Evolutionary conservation across 192 early-diverging fungal species (phyloP).

Genomic region (Mortierella antarctica): DNA sequence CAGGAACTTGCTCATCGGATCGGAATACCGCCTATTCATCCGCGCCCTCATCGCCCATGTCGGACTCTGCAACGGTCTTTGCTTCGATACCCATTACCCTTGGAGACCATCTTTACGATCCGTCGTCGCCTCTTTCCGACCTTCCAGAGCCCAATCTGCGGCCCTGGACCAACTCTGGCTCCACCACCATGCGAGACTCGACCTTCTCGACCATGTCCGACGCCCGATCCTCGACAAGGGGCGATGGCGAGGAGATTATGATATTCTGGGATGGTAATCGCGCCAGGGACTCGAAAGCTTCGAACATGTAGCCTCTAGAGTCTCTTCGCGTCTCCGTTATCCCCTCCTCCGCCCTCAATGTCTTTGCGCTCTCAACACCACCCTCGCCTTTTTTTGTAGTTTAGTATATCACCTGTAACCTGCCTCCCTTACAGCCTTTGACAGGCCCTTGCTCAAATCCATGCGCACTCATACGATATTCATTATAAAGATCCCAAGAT

Average conservation of each 20-base stretch:
- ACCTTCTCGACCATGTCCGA: conserved; percentile 48
- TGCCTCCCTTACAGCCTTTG: too few species aligned
- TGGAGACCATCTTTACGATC: conserved; percentile 10
- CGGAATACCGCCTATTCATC: background rate
- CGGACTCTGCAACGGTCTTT: conserved; percentile 8
- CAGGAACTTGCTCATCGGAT: background rate
- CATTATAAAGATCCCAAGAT: too few species aligned
- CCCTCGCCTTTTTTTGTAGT: background rate
- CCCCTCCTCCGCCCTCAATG: background rate
- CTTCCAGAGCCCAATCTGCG: conserved; percentile 23
- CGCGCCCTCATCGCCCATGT: conserved; percentile 14
- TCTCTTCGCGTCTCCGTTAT: background rate
- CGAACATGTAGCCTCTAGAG: background rate
- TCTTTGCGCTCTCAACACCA: background rate
- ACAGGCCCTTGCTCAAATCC: too few species aligned
- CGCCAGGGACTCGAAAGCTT: conserved; percentile 23
- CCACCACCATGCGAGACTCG: conserved; percentile 30
- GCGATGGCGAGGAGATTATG: conserved; percentile 55
- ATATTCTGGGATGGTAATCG: conserved; percentile 48
- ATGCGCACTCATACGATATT: too few species aligned
- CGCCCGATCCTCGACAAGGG: conserved; percentile 36
- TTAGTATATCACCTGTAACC: background rate
- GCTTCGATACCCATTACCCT: conserved; percentile 26
- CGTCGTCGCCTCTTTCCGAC: conserved; percentile 8
- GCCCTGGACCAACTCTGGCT: conserved; percentile 24